These are phyloP conservation scores for Sphagnurus paluster DNA, from an alignment of 1,284 basidiomycete species.

Conservation along the genomic window DNA sequence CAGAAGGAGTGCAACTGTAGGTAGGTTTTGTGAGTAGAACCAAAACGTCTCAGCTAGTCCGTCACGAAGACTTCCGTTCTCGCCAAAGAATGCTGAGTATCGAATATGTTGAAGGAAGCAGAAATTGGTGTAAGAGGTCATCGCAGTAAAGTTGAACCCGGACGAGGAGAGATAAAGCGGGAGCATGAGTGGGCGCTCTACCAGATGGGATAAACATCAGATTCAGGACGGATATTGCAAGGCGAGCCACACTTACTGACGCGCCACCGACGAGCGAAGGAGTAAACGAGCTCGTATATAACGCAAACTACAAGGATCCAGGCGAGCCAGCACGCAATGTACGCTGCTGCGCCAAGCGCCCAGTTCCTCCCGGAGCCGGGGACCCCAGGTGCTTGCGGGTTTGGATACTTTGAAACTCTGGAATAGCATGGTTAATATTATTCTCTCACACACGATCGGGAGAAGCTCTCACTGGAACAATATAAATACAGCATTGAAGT, in stretches of 20 bases:
- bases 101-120: constrained; percentile 81
- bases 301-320: constrained; percentile 79
- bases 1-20: constrained; percentile 74
- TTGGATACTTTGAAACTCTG: constrained; percentile 70
- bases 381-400: constrained; percentile 62
- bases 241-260: constrained; percentile 60
- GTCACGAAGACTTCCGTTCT: constrained; percentile 55
- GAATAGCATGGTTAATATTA: constrained; percentile 13
- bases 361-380: constrained; percentile 73
- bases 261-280: constrained; percentile 79
- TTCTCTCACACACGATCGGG: constrained; percentile 4
- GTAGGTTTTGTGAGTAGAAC: constrained; percentile 77
- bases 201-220: not conserved
- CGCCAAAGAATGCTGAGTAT: constrained; percentile 59
- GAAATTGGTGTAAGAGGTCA: constrained; percentile 80
- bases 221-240: not conserved
- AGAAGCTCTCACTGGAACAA: constrained; percentile 64
- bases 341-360: constrained; percentile 76
- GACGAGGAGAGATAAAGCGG: constrained; percentile 82
- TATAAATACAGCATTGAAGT: constrained; percentile 79
- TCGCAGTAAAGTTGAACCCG: constrained; percentile 68
- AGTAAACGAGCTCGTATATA: constrained; percentile 79
- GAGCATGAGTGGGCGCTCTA: constrained; percentile 78
- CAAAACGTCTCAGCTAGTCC: constrained; percentile 78
- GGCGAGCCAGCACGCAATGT: constrained; percentile 73